Conservation (phyloP, 2,329 filamentous ascomycete species). For the Colletotrichum lentis region DNA sequence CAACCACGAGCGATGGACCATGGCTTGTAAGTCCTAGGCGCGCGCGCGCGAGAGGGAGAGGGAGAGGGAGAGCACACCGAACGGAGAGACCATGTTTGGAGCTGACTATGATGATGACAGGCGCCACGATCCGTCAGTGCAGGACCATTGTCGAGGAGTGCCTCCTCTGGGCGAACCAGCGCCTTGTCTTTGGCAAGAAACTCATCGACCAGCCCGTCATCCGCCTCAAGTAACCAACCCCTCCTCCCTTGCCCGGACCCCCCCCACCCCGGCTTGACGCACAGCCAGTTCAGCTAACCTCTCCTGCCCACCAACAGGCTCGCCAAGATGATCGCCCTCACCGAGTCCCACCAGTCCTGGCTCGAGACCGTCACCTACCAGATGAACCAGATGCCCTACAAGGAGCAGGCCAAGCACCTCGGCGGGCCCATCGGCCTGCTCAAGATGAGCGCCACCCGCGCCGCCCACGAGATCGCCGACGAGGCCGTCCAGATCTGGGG, state of each 20-base stretch:
- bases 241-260: neutral
- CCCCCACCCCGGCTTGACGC: neutral
- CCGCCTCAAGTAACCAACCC: conserved; percentile 69
- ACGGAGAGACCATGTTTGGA: neutral
- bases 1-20: conserved; percentile 85
- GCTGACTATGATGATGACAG: conserved; percentile 43
- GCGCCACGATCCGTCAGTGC: conserved; percentile 68
- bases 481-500: conserved; percentile 88
- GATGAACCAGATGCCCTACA: conserved; percentile 86
- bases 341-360: conserved; percentile 86
- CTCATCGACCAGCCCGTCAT: conserved; percentile 86
- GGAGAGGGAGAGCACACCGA: no score
- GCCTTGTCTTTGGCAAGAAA: conserved; percentile 82
- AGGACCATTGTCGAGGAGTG: conserved; percentile 81
- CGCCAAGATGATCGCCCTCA: conserved; percentile 84
- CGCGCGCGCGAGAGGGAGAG: no score
- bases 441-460: conserved; percentile 79
- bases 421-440: conserved; percentile 84
- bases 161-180: conserved; percentile 88
- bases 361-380: conserved; percentile 86
- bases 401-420: conserved; percentile 76
- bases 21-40: conserved; percentile 64
- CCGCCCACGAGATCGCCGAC: conserved; percentile 84
- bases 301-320: conserved; percentile 57
- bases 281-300: conserved; percentile 1